Base-by-base conservation (phyloP, 2,329 filamentous ascomycete genomes). In the Thelonectria blattea region DNA sequence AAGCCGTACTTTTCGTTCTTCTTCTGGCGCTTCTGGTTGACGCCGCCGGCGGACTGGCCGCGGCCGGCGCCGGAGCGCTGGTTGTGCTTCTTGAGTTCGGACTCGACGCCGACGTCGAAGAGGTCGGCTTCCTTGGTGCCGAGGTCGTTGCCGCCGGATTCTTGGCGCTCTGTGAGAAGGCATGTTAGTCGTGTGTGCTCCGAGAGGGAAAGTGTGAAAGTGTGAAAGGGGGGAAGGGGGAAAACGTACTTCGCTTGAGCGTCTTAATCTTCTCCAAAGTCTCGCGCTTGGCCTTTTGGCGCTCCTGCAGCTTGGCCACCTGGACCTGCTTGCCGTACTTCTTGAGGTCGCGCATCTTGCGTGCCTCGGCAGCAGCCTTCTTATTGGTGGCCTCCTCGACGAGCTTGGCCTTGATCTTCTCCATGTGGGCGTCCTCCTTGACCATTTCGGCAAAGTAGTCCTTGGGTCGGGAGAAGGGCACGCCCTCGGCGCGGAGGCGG, bases 391-490 rank as follows among this genome's bases (percentile, higher is more conserved):
- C 95, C 73, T 96, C 92, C 72, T 98, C 93, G 64, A 97, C 85
- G 71, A 98, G 82, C 84, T 96, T 96, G 72, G 89, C 87, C 83
- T 96, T 96, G 75, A 99, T 91, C 83, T 91, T 93, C 75, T 91
- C 91, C 95, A 99, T 99, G 78, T 97, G 95, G 71, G 96, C 94
- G 75, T 99, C 95, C 72, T 90, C 92, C 86, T 98, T 98, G 72
- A 97, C 89, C 93, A 98, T 99, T 83, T 99, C 95, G 46, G 95
- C 95, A 71, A 99, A 99, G 80, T 96, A 99, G 79, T 99, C 95
- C 57, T 87, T 89, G 3, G 95, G 95, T 10, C 95, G 86, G 27
- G 92, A 90, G 79, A 99, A 99, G 7, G 91, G 86, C 1, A 94
- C 85, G 9, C 90, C 90, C 76, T 97, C 94, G 65, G 90, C 88